Evolutionary conservation across 371 early-diverging fungal genomes (phyloP).

Genomic region (Mortierella sp.): DNA sequence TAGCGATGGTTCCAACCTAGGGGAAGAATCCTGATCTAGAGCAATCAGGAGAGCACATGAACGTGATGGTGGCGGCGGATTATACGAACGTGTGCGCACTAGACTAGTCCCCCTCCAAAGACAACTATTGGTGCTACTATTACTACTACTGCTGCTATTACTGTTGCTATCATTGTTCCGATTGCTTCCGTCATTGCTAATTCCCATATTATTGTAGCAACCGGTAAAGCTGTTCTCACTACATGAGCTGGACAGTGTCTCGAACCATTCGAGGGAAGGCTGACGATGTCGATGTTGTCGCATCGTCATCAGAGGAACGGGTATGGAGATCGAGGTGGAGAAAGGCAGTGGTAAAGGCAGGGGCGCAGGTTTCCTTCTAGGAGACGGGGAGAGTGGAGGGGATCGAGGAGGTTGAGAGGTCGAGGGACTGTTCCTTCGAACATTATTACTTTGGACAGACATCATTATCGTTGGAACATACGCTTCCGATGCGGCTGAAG

Average conservation of each 20-base stretch:
- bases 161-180: neutral
- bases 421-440: too few species aligned
- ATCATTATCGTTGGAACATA: too few species aligned
- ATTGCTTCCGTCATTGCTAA: too few species aligned
- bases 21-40: neutral
- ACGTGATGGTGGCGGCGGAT: slow-evolving; percentile 17
- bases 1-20: slow-evolving; percentile 16
- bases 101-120: too few species aligned
- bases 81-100: neutral
- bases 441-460: too few species aligned
- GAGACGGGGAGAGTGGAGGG: neutral
- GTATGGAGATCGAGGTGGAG: neutral
- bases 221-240: slow-evolving; percentile 5
- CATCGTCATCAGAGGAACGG: neutral
- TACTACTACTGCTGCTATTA: neutral
- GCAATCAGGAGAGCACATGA: too few species aligned
- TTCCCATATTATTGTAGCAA: neutral
- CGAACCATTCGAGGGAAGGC: neutral
- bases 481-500: too few species aligned
- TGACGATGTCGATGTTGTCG: neutral
- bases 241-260: too few species aligned
- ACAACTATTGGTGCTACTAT: too few species aligned
- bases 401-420: neutral
- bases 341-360: neutral
- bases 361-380: neutral